phyloP scores from a whole-genome alignment of 768 basidiomycete genomes.

The Astraeus odoratus region DNA sequence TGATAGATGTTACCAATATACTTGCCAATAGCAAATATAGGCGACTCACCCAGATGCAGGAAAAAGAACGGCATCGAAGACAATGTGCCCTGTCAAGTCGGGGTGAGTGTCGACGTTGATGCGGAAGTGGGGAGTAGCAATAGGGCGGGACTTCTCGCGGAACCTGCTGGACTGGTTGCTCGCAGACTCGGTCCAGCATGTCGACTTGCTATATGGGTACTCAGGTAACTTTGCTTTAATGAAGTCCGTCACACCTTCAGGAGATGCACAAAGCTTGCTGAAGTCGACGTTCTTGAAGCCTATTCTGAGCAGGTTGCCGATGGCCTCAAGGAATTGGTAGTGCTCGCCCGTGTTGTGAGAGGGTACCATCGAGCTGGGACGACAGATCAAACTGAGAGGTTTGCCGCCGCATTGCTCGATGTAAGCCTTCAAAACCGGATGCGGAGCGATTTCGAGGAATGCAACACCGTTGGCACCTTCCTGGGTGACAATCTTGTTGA shows the following conservation, averaged over 20 bases:
- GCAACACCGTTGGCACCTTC: conserved; percentile 22
- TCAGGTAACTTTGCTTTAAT: conserved; percentile 21
- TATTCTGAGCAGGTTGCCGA: conserved; percentile 23
- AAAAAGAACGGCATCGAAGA: conserved; percentile 39
- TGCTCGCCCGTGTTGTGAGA: conserved; percentile 28
- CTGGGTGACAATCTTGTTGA: conserved; percentile 25
- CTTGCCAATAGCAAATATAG: conserved; percentile 4
- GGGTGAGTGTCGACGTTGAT: conserved; percentile 30
- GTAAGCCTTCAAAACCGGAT: conserved; percentile 30
- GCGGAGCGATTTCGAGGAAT: conserved; percentile 29
- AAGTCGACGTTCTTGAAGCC: conserved; percentile 27
- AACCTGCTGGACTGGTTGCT: conserved; percentile 19
- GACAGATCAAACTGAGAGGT: conserved; percentile 23
- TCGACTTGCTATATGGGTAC: conserved; percentile 25
- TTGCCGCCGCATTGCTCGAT: conserved; percentile 30
- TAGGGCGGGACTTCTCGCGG: conserved; percentile 24
- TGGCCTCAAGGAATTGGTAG: conserved; percentile 25
- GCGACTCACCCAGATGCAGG: conserved; percentile 39
- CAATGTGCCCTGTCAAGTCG: conserved; percentile 37
- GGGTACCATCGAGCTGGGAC: conserved; percentile 26
- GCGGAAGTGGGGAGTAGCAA: conserved; percentile 30
- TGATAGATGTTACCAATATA: conserved; percentile 1
- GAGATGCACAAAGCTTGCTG: conserved; percentile 20
- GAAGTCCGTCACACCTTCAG: conserved; percentile 15
- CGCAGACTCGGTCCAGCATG: conserved; percentile 22